phyloP scores from a whole-genome alignment of 2,329 filamentous ascomycete genomes.

The Beauveria australis region DNA sequence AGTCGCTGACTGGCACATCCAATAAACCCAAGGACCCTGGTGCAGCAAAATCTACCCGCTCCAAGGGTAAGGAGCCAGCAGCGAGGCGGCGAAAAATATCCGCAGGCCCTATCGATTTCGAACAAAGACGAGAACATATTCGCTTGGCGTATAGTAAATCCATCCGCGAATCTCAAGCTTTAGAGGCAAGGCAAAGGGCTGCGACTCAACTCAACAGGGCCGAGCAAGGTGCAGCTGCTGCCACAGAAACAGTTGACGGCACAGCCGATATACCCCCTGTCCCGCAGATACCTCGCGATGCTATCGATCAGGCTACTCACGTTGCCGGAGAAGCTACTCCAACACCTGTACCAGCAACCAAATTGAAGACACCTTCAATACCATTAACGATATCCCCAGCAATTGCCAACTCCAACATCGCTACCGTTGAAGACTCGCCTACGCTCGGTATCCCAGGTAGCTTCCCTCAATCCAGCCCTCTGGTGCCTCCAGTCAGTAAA shows the following conservation, averaged over 20 bases:
- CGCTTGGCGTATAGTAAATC: constrained; percentile 79
- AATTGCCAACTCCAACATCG: not conserved
- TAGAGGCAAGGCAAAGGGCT: constrained; percentile 44
- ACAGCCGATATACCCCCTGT: constrained; percentile 1
- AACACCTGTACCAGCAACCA: not conserved
- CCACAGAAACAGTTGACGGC: not conserved
- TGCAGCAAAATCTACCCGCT: constrained; percentile 39
- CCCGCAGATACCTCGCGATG: constrained; percentile 6
- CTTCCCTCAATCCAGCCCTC: constrained; percentile 39
- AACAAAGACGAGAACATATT: constrained; percentile 71
- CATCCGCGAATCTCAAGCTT: constrained; percentile 63
- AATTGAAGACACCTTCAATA: not conserved
- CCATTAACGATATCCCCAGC: constrained; percentile 12
- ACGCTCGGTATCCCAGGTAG: constrained; percentile 58
- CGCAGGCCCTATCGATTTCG: constrained; percentile 75
- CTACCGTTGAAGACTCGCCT: constrained; percentile 44
- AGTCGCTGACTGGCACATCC: constrained; percentile 66
- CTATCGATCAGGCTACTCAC: not conserved
- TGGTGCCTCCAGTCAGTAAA: constrained; percentile 35
- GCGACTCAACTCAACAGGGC: constrained; percentile 39
- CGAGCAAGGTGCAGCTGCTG: constrained; percentile 14
- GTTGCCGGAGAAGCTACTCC: not conserved
- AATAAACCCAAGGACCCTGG: constrained; percentile 61
- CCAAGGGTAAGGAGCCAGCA: constrained; percentile 22
- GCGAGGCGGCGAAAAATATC: constrained; percentile 43